Evolutionary conservation across 305 asterid species (phyloP), one percentile per base, ranked within the genome.

Genomic region (Coffea humblotiana): DNA sequence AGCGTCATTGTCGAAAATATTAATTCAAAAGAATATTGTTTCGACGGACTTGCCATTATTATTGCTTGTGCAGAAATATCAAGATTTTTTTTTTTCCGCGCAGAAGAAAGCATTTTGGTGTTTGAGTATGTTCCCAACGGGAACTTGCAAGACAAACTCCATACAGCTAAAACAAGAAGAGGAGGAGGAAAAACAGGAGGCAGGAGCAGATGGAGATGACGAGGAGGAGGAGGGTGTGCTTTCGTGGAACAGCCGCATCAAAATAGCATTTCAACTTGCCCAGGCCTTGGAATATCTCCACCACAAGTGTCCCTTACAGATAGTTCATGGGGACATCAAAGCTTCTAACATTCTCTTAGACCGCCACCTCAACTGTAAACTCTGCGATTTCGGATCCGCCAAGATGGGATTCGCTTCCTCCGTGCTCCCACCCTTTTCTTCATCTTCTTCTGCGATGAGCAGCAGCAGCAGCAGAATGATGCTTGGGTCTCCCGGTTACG

Each of bases 381-480:
- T 93, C 70, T 92, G 96, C 73, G 97, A 92, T 79, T 90, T 92
- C 25, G 96, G 97, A 35, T 91, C 97, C 0, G 89, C 96, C 0
- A 92, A 84, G 73, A 80, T 91, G 85, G 96, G 93, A 19, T 90
- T 90, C 43, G 88, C 92, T 12, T 88, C 95, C 0, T 51, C 90
- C 0, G 83, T 87, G n/a, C 74, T 82, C 23, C 85, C 92, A 15
- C 82, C 84, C 21, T 74, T 84, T 19, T 75, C 89, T 9, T 64
- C 83, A 10, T 35, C 76, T 19, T 73, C 78, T 16, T 14, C 18
- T 16, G 14, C 18, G 1, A 32, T 0, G 32, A 32, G 25, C 64
- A 11, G 35, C 48, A 78, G 74, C 71, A 48, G 77, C 11, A 47
- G 73, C 11, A 72, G 71, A 69, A 77, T 64, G 84, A 88, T 92